phyloP scores from a whole-genome alignment of 2,329 filamentous ascomycete species.

The Albifimbria verrucaria region DNA sequence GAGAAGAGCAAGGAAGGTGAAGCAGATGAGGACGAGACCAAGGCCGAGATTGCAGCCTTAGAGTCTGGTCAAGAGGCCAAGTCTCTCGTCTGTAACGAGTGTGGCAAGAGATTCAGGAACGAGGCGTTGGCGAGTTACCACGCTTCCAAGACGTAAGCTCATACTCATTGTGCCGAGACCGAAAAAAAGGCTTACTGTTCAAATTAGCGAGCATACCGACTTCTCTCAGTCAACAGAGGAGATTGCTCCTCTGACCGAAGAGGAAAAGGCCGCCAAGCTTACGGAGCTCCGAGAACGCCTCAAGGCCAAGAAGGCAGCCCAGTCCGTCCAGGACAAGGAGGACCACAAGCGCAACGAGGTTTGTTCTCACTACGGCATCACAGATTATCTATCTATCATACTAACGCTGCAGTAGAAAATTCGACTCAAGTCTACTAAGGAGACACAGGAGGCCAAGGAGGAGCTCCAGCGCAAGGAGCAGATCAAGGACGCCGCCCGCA shows the following conservation, averaged over 20 bases:
- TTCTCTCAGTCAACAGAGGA: slow-evolving; percentile 94
- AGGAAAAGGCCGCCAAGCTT: slow-evolving; percentile 81
- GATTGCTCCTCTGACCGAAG: slow-evolving; percentile 84
- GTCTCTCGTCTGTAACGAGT: slow-evolving; percentile 91
- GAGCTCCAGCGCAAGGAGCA: slow-evolving; percentile 84
- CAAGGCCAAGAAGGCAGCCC: slow-evolving; percentile 66
- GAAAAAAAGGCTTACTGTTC: too few relatives aligned
- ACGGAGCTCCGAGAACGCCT: slow-evolving; percentile 70
- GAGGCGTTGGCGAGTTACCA: slow-evolving; percentile 84
- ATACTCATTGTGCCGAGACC: too few relatives aligned
- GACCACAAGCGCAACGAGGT: slow-evolving; percentile 85
- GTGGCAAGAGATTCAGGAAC: slow-evolving; percentile 84
- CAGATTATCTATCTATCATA: not conserved
- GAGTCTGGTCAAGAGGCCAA: slow-evolving; percentile 68
- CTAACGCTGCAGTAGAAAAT: slow-evolving; percentile 47
- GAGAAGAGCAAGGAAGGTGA: slow-evolving; percentile 34
- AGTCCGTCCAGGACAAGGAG: slow-evolving; percentile 71
- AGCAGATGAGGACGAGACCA: slow-evolving; percentile 45
- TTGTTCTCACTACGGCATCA: slow-evolving; percentile 10
- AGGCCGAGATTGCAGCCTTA: slow-evolving; percentile 60
- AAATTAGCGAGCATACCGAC: slow-evolving; percentile 79
- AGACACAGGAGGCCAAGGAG: slow-evolving; percentile 86
- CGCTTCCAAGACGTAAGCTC: slow-evolving; percentile 71
- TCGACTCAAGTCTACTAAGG: slow-evolving; percentile 83
- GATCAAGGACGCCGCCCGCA: slow-evolving; percentile 83